Evolutionary conservation across 495 filamentous ascomycete species (phyloP), one percentile per base, ranked within the genome.

Genomic region (Aspergillus nidulans): DNA sequence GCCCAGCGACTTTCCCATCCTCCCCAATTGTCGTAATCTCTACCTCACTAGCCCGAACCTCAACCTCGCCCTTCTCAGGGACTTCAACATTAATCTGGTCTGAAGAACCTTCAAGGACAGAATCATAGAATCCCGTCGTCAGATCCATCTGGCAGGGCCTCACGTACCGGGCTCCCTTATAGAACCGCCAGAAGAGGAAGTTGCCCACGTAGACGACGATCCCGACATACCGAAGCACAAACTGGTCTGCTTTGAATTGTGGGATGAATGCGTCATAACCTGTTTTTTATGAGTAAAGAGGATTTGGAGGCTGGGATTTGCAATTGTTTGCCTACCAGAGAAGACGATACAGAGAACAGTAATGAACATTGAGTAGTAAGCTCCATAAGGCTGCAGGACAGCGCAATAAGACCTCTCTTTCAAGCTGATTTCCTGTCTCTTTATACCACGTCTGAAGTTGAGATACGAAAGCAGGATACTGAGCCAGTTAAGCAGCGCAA

Each of bases 391-490:
- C 47, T 57, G 54, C 39, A 30, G 15, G 15, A 45, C n/a, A 51
- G 13, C 39, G 34, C 0, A 52, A 28, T 23, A 34, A 8, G 18
- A 43, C 18, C 19, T 24, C 4, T 12, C 44, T 0, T 42, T 25
- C 16, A 20, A 6, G 15, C n/a, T 23, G 5, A 51, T 46, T 3
- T 47, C 47, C 23, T 57, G 55, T 0, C 18, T 19, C 2, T 36
- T 51, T 13, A 51, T 13, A 12, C 24, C 55, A 9, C 30, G 36
- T 18, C 30, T 41, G 21, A 57, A 57, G 18, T 13, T 24, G 2
- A 57, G 40, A 42, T 51, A 52, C 12, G 55, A 51, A 6, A 57
- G 19, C 28, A 57, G 20, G 21, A 57, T 52, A 21, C 20, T 41
- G 28, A 57, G 16, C 48, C 55, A 57, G 28, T 57, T 57, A 0